Conservation (phyloP, 129 eudicot genomes). For the Lactuca saligna region DNA sequence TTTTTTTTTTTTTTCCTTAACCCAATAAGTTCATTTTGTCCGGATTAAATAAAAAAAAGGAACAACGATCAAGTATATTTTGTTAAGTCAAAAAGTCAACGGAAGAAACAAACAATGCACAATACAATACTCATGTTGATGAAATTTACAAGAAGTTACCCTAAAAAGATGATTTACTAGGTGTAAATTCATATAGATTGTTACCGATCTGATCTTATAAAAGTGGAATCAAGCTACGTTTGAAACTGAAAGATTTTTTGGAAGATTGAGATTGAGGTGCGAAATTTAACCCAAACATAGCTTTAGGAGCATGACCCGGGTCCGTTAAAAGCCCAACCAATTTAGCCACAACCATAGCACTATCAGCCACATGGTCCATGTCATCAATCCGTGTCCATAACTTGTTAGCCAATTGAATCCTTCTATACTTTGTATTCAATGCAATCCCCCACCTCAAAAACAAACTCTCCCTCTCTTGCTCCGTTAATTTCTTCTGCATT, state of each 20-base stretch:
- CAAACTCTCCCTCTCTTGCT: constrained; percentile 61
- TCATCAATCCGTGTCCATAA: constrained; percentile 66
- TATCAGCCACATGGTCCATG: constrained; percentile 71
- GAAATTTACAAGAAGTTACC: constrained; percentile 34
- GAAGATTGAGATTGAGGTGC: constrained; percentile 39
- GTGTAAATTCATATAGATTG: constrained; percentile 7
- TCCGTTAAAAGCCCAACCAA: constrained; percentile 58
- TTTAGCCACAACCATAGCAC: constrained; percentile 85
- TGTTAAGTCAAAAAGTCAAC: background rate
- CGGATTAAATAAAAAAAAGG: background rate
- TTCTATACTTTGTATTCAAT: constrained; percentile 58
- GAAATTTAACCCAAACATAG: constrained; percentile 76
- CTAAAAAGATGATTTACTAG: constrained; percentile 32
- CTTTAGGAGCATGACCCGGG: constrained; percentile 66
- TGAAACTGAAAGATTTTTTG: constrained; percentile 56
- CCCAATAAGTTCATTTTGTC: no score
- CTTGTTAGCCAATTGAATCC: constrained; percentile 69
- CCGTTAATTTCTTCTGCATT: constrained; percentile 76
- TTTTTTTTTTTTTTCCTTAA: no score
- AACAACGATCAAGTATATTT: no score
- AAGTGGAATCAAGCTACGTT: constrained; percentile 55
- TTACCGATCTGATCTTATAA: constrained; percentile 34
- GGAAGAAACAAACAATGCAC: constrained; percentile 20
- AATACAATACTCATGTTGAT: constrained; percentile 19
- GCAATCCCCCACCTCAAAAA: constrained; percentile 76